These are phyloP conservation scores for Fusarium sp. DNA, from an alignment of 2,329 filamentous ascomycete genomes.

Conservation along the genomic window DNA sequence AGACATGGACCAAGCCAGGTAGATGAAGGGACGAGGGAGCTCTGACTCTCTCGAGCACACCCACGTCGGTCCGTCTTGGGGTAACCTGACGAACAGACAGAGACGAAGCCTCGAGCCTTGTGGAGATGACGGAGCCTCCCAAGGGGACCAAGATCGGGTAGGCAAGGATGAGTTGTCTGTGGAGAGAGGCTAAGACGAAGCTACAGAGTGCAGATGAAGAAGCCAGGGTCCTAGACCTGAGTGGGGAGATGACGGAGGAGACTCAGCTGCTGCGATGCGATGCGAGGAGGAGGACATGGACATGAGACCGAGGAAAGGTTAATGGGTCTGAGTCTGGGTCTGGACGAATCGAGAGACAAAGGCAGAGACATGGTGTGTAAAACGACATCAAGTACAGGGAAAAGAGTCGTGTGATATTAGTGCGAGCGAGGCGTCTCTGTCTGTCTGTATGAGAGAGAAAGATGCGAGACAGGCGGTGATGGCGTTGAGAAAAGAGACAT, in stretches of 20 bases:
- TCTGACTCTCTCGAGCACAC: conserved; percentile 9
- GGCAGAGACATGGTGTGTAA: conserved; percentile 44
- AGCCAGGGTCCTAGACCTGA: conserved; percentile 27
- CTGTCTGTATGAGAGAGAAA: background rate
- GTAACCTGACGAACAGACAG: conserved; percentile 12
- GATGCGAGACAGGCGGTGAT: background rate
- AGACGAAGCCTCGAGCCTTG: conserved; percentile 11
- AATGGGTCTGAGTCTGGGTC: conserved; percentile 1
- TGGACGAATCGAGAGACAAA: conserved; percentile 33
- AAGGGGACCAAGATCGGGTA: conserved; percentile 27
- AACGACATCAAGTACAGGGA: conserved; percentile 38
- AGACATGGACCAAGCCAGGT: conserved; percentile 11
- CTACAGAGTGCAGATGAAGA: conserved; percentile 32
- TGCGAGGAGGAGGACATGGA: background rate
- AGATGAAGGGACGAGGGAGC: conserved; percentile 12
- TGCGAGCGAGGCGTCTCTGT: conserved; percentile 19
- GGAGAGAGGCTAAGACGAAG: conserved; percentile 29
- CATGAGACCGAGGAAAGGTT: conserved; percentile 8
- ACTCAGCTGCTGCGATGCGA: background rate
- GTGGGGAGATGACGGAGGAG: conserved; percentile 28
- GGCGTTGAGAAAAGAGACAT: background rate
- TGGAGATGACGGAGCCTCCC: conserved; percentile 30
- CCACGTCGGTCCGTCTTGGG: conserved; percentile 10
- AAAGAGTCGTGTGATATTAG: conserved; percentile 23
- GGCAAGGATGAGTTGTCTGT: conserved; percentile 29